Evolutionary conservation across 345 rosid genomes (phyloP).

Genomic region (Hypericum perforatum): DNA sequence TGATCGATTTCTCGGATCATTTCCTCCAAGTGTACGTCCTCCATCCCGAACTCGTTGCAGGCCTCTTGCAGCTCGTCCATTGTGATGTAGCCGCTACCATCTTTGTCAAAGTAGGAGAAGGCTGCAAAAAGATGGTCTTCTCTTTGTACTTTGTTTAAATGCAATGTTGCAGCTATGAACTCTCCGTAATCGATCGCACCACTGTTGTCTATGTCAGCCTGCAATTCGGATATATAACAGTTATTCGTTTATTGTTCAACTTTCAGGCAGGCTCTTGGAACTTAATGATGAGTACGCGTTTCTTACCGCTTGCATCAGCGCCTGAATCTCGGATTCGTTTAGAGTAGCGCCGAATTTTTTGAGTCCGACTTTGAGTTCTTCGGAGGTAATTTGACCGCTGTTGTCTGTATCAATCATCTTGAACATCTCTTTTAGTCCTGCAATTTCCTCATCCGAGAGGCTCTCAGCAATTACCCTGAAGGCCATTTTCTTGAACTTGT

Average conservation of each 20-base stretch:
- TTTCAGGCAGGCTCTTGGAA: too few relatives aligned
- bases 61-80: conserved; percentile 59
- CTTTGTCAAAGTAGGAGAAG: conserved; percentile 60
- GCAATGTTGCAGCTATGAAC: conserved; percentile 59
- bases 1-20: conserved; percentile 56
- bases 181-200: conserved; percentile 73
- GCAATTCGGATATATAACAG: conserved; percentile 11
- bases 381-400: conserved; percentile 60
- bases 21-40: conserved; percentile 40
- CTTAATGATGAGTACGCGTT: background rate
- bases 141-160: conserved; percentile 46
- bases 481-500: conserved; percentile 80
- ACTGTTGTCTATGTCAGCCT: conserved; percentile 64
- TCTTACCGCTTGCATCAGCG: conserved; percentile 66
- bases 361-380: conserved; percentile 70
- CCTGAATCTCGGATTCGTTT: conserved; percentile 50
- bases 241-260: background rate
- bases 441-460: conserved; percentile 76
- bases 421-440: conserved; percentile 57
- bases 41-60: conserved; percentile 53
- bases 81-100: conserved; percentile 63
- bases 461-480: conserved; percentile 57
- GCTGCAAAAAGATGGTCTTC: conserved; percentile 54
- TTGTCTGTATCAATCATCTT: conserved; percentile 61
- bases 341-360: conserved; percentile 54